A percentile compares a stretch with the other conserved stretches of the same genome.
phyloP scores from a whole-genome alignment of 352 stramenopile species.

The Peronospora destructor region DNA sequence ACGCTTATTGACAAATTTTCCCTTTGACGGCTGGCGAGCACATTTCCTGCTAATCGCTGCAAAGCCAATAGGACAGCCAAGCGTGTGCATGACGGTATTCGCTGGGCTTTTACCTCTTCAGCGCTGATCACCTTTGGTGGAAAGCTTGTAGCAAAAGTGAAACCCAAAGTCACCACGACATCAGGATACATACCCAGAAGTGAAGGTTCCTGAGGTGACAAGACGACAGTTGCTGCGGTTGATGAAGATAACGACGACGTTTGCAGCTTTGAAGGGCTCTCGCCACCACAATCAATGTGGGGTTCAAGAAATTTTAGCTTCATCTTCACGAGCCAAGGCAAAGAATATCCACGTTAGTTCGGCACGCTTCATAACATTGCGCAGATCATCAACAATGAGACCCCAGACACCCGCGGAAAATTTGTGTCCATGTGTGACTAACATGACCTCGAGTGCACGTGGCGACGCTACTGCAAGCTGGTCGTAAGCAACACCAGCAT shows the following conservation, averaged over 20 bases:
- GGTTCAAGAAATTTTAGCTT: conserved; percentile 1
- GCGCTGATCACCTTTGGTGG: conserved; percentile 51
- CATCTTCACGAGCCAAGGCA: conserved; percentile 15
- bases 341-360: conserved; percentile 76
- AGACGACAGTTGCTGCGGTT: conserved; percentile 2
- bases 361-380: conserved; percentile 61
- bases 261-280: conserved; percentile 11
- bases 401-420: conserved; percentile 77
- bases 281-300: conserved; percentile 3
- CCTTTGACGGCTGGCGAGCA: conserved; percentile 42
- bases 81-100: conserved; percentile 56
- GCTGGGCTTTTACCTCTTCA: conserved; percentile 47
- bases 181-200: conserved; percentile 68
- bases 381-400: conserved; percentile 72
- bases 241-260: conserved; percentile 12
- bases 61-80: conserved; percentile 61
- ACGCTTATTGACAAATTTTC: conserved; percentile 45
- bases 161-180: conserved; percentile 42
- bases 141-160: conserved; percentile 47
- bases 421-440: conserved; percentile 70
- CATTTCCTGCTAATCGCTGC: conserved; percentile 58
- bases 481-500: conserved; percentile 58
- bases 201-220: conserved; percentile 45
- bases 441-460: conserved; percentile 51
- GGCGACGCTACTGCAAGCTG: conserved; percentile 60